Conservation (phyloP, 805 yeast genomes). For the Lachancea kluyveri region DNA sequence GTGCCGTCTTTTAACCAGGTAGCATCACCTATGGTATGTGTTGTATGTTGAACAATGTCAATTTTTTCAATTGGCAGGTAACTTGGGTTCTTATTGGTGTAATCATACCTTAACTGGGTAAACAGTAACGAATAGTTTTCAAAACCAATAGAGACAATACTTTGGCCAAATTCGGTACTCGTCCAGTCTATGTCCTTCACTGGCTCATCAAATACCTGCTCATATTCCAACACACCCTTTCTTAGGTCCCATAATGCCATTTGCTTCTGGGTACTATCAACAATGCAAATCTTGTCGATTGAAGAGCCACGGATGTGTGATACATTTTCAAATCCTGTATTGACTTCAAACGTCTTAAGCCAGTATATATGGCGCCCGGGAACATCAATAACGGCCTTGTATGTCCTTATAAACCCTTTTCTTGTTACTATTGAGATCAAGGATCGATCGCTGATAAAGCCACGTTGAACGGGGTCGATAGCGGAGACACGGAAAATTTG, state of each 20-base stretch:
- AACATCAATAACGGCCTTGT: slow-evolving; percentile 34
- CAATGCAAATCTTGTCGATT: slow-evolving; percentile 66
- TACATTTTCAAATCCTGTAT: slow-evolving; percentile 50
- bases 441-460: slow-evolving; percentile 31
- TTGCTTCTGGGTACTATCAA: slow-evolving; percentile 44
- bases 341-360: slow-evolving; percentile 43
- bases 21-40: slow-evolving; percentile 83
- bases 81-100: slow-evolving; percentile 72
- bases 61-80: slow-evolving; percentile 71
- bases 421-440: slow-evolving; percentile 55
- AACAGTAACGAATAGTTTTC: slow-evolving; percentile 54
- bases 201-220: slow-evolving; percentile 33
- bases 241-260: slow-evolving; percentile 78
- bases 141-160: slow-evolving; percentile 79
- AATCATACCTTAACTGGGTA: slow-evolving; percentile 82
- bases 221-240: slow-evolving; percentile 60
- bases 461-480: slow-evolving; percentile 57
- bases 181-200: slow-evolving; percentile 88
- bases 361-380: slow-evolving; percentile 37
- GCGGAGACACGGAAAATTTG: slow-evolving; percentile 42
- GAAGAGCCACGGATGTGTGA: slow-evolving; percentile 66
- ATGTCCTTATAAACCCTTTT: slow-evolving; percentile 44
- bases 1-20: slow-evolving; percentile 78
- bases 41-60: slow-evolving; percentile 63
- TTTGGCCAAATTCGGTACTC: slow-evolving; percentile 54